A percentile compares a stretch with the other conserved stretches of the same genome.
phyloP scores from a whole-genome alignment of 306 rosid species.

The Casuarina equisetifolia region DNA sequence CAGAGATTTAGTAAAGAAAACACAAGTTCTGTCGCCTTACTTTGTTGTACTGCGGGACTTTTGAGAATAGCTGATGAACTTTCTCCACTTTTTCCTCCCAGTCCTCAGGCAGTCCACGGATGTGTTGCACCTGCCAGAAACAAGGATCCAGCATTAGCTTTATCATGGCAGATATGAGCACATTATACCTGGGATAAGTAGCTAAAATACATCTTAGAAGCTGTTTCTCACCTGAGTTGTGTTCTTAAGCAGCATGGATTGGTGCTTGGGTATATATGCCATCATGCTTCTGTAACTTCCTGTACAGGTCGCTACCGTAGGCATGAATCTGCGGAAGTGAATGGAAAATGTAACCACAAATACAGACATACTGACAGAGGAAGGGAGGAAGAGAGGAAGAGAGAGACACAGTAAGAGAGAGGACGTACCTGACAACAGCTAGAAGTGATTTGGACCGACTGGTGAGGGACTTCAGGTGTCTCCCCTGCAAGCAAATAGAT shows the following conservation, averaged over 20 bases:
- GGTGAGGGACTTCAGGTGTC: conserved; percentile 26
- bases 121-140: conserved; percentile 54
- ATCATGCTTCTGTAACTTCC: conserved; percentile 83
- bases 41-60: conserved; percentile 74
- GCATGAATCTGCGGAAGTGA: conserved; percentile 52
- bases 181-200: not conserved
- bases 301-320: conserved; percentile 72
- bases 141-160: conserved; percentile 5
- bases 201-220: not conserved
- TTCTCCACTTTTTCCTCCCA: conserved; percentile 66
- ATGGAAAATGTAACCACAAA: conserved; percentile 8
- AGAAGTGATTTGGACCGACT: conserved; percentile 57
- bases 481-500: conserved; percentile 44
- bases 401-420: not conserved
- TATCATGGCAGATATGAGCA: not conserved
- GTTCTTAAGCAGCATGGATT: conserved; percentile 70
- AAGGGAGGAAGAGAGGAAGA: not conserved
- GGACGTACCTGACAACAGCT: conserved; percentile 63
- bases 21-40: conserved; percentile 31
- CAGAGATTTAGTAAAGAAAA: conserved; percentile 4
- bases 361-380: not conserved
- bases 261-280: conserved; percentile 78
- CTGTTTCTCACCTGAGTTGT: conserved; percentile 51
- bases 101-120: conserved; percentile 64
- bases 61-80: conserved; percentile 69